Conservation (phyloP, 805 yeast genomes). For the Nakazawaea ernobii region DNA sequence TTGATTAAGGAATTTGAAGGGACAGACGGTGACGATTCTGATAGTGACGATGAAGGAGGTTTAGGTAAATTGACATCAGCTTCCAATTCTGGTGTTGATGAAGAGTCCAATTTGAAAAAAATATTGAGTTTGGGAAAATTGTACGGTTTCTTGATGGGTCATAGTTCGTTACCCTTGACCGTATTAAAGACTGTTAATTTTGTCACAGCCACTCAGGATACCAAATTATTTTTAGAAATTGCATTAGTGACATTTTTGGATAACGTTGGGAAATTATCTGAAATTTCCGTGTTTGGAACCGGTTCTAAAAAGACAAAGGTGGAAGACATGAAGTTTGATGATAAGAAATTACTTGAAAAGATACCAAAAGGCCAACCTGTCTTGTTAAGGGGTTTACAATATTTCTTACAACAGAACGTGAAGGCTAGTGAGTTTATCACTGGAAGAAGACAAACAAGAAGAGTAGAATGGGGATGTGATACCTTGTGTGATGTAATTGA, state of each 20-base stretch:
- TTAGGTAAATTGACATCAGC: conserved; percentile 10
- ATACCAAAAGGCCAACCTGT: conserved; percentile 47
- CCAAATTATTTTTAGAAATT: conserved; percentile 66
- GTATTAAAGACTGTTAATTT: conserved; percentile 70
- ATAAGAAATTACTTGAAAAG: conserved; percentile 27
- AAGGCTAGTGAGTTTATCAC: conserved; percentile 39
- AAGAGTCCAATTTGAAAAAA: conserved; percentile 50
- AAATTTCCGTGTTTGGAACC: conserved; percentile 37
- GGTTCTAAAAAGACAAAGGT: conserved; percentile 27
- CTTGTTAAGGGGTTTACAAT: conserved; percentile 61
- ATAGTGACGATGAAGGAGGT: conserved; percentile 30
- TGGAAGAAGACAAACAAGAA: conserved; percentile 47
- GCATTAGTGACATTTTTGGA: conserved; percentile 65
- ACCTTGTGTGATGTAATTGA: conserved; percentile 48
- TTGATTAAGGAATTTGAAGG: conserved; percentile 64
- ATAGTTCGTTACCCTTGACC: conserved; percentile 69
- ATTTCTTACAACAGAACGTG: conserved; percentile 46
- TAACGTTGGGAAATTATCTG: conserved; percentile 57
- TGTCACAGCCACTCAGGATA: conserved; percentile 55
- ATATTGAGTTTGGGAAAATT: conserved; percentile 73
- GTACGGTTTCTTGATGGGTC: conserved; percentile 70
- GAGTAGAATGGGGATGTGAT: conserved; percentile 66
- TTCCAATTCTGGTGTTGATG: conserved; percentile 36
- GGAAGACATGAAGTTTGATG: conserved; percentile 27
- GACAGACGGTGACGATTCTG: conserved; percentile 40